These are phyloP conservation scores for Scleromitrula shiraiana DNA, from an alignment of 2,329 filamentous ascomycete genomes.

Conservation along the genomic window DNA sequence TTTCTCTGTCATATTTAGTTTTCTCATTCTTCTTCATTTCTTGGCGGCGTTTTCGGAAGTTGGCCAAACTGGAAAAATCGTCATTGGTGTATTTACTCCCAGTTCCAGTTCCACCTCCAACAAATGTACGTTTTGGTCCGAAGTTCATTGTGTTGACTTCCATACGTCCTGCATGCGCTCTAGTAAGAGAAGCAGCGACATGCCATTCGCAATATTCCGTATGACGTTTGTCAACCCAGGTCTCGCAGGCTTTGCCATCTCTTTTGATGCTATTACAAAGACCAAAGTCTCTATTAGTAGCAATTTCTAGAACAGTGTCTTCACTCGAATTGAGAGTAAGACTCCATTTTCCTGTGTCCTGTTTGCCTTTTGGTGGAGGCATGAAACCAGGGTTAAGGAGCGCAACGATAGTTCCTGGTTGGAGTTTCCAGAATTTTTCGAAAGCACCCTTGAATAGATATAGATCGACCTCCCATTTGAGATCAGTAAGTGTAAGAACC, in stretches of 20 bases:
- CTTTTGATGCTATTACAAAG: conserved; percentile 81
- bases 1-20: conserved; percentile 46
- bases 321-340: conserved; percentile 78
- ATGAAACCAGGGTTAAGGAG: conserved; percentile 88
- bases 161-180: conserved; percentile 58
- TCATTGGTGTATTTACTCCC: no score
- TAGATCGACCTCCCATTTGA: conserved; percentile 84
- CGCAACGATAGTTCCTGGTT: conserved; percentile 81
- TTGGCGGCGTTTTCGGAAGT: conserved; percentile 20
- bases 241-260: conserved; percentile 70
- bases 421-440: conserved; percentile 88
- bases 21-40: conserved; percentile 28
- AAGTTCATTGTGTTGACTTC: conserved; percentile 68
- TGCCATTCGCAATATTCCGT: conserved; percentile 93
- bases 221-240: conserved; percentile 82
- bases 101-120: conserved; percentile 30
- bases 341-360: conserved; percentile 76
- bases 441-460: conserved; percentile 91
- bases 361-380: conserved; percentile 68
- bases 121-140: conserved; percentile 23
- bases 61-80: conserved; percentile 19
- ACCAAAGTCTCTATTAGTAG: conserved; percentile 73
- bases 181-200: conserved; percentile 71
- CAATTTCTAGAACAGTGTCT: conserved; percentile 86
- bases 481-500: conserved; percentile 78